phyloP scores from a whole-genome alignment of 2,329 filamentous ascomycete genomes.

The Bipolaris sorokiniana region DNA sequence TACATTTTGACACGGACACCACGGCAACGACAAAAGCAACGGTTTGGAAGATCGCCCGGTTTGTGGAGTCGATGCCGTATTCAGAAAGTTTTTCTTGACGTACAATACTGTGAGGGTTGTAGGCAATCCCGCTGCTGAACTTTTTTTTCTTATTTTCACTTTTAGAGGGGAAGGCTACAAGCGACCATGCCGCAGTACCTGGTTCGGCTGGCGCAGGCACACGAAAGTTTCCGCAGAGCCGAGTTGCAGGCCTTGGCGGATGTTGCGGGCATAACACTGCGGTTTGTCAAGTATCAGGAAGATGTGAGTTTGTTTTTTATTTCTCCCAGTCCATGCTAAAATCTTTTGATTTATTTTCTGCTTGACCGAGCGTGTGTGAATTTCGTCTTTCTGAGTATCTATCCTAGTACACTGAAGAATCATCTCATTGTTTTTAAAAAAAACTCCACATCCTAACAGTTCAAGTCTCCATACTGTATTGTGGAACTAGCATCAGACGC shows the following conservation, averaged over 20 bases:
- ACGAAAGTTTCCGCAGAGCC: conserved; percentile 87
- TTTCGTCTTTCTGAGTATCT: background rate
- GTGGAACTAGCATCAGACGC: conserved; percentile 68
- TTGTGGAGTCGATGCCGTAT: too few relatives aligned
- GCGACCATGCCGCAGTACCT: conserved; percentile 69
- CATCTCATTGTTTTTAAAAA: background rate
- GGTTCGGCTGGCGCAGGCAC: conserved; percentile 85
- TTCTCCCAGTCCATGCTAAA: background rate
- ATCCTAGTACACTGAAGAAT: background rate
- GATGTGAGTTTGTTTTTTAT: conserved; percentile 63
- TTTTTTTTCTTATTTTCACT: too few relatives aligned
- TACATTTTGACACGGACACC: conserved; percentile 1
- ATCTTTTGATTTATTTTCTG: background rate
- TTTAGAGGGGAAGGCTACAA: too few relatives aligned
- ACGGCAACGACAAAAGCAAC: background rate
- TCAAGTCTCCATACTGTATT: conserved; percentile 86
- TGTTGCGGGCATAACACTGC: conserved; percentile 69
- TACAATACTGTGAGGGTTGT: too few relatives aligned
- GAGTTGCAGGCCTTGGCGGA: conserved; percentile 83
- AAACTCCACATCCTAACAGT: conserved; percentile 16
- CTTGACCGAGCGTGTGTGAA: background rate
- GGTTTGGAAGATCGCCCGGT: too few relatives aligned
- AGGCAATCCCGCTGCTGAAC: too few relatives aligned
- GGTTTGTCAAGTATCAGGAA: conserved; percentile 75
- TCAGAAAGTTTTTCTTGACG: too few relatives aligned